Evolutionary conservation across 2,329 filamentous ascomycete species (phyloP), one percentile per base, ranked within the genome.

Genomic region (Blastomyces percursus): DNA sequence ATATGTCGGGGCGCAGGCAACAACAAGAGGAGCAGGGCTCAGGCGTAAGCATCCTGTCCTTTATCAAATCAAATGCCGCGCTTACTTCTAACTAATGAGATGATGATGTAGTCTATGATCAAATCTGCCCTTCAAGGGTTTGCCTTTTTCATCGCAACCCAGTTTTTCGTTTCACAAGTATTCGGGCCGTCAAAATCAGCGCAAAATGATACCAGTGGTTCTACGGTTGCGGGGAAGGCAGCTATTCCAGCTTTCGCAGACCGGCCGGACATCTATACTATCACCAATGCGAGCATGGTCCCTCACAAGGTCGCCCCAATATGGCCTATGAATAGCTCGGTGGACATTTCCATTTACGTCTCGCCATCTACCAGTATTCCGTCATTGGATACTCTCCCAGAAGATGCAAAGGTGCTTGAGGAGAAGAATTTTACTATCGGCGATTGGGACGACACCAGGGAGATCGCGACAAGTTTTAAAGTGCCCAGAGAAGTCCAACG

Each of bases 321-420:
- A 71, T 99, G 94, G 94, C 86, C 90, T 2, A 78, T 83, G 57
- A 85, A 94, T 72, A 89, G 85, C 69, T 79, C 84, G 64, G 76
- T 99, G 68, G 94, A 99, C 75, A 85, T 99, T 69, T 81, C 84
- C 67, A 84, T 99, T 72, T 94, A 93, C 69, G 83, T 97, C 62
- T 93, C 91, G 57, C 84, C 89, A 14, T 88, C 87, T 11, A 81
- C 88, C 67, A 82, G 84, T 42, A 84, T 90, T 64, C 84, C 84
- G 16, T 82, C 87, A 27, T 80, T 96, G 67, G 83, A 83, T 66
- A 80, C 84, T 58, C 81, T 86, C 50, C 80, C 88, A 1, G 76
- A 83, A 57, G 86, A 90, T 62, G 85, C 84, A 60, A 66, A 67
- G 48, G 86, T 96, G 38, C 78, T 96, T 55, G 80, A 89, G 63